Base-by-base conservation (phyloP, 257 asterid species). In the Solanum bukasovii region DNA sequence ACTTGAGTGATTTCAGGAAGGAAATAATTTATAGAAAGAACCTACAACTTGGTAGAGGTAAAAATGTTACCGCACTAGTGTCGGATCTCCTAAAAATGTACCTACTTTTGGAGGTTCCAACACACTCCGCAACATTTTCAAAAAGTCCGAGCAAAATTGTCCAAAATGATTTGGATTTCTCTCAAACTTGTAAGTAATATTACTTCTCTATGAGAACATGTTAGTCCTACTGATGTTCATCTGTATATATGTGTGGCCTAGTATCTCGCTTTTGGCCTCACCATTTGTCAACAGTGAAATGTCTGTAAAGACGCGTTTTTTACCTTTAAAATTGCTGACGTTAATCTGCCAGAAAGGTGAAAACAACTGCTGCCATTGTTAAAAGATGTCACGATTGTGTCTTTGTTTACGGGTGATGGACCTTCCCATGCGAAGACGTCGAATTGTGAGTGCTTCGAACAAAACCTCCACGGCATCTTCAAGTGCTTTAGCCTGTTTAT, bases 351-450 rank as follows among this genome's bases (percentile, higher is more conserved):
- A 14, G 72, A 20, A 86, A 67, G 46, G 79, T 13, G 65, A 38
- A 23, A 84, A 84, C 37, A 6, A 20, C 68, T 72, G 84, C 35
- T 49, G 23, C 20, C 18, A 49, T 46, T 82, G 73, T 25, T 40
- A 72, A 72, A 86, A 11, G 75, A 95, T 84, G 91, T 93, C 92
- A 63, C 72, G 83, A 88, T 88, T 89, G 90, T 94, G 95, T 88
- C 92, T 94, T 84, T 89, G 92, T 91, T 84, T 92, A 1, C 96
- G 94, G 87, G 94, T 83, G 86, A 92, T 91, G 85, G 98, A 93
- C 86, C 98, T 90, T 61, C 99, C 98, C 96, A 93, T 93, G 38
- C 98, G 96, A 23, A 92, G 90, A 87, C 98, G 93, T 84, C 98
- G 88, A 86, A 90, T 67, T 73, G 98, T 91, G 56, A 97, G 97